Percentiles rank a stretch among this genome's conserved stretches.
phyloP scores from a whole-genome alignment of 352 stramenopile genomes.

The Phytophthora agathidicida region DNA sequence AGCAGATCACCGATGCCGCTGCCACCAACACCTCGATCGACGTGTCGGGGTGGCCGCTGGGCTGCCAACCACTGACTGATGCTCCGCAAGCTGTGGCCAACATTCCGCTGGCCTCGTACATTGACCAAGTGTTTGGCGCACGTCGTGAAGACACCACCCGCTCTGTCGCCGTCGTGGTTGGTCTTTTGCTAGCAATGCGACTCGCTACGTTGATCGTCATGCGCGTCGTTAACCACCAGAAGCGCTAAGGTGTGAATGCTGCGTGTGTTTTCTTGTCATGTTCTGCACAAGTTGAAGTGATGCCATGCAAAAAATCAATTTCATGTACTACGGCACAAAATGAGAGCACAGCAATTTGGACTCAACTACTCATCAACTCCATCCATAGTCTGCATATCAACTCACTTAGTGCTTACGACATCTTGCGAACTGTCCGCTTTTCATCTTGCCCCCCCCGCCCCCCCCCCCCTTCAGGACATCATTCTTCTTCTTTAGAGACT shows the following conservation, averaged over 20 bases:
- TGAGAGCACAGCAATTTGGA: too few species aligned
- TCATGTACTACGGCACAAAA: too few species aligned
- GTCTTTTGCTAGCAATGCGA: slow-evolving; percentile 54
- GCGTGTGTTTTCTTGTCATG: slow-evolving; percentile 3
- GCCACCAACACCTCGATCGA: slow-evolving; percentile 36
- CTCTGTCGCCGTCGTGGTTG: slow-evolving; percentile 59
- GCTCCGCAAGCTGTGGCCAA: slow-evolving; percentile 47
- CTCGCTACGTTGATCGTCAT: slow-evolving; percentile 57
- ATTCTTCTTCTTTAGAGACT: too few species aligned
- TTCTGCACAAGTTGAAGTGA: slow-evolving; percentile 16
- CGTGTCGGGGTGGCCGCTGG: slow-evolving; percentile 43
- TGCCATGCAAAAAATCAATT: too few species aligned
- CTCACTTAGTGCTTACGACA: too few species aligned
- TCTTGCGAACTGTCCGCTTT: too few species aligned
- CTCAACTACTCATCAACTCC: too few species aligned
- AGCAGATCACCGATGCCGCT: slow-evolving; percentile 29
- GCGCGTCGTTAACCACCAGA: slow-evolving; percentile 69
- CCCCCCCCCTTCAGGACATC: too few species aligned
- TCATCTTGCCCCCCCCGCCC: too few species aligned
- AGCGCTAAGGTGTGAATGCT: slow-evolving; percentile 39
- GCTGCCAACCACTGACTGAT: slow-evolving; percentile 58
- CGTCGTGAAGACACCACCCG: slow-evolving; percentile 47
- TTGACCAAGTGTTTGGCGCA: slow-evolving; percentile 63
- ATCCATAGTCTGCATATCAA: too few species aligned
- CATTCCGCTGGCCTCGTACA: slow-evolving; percentile 60